phyloP scores from a whole-genome alignment of 805 yeast species.

The Yamadazyma tumulicola region DNA sequence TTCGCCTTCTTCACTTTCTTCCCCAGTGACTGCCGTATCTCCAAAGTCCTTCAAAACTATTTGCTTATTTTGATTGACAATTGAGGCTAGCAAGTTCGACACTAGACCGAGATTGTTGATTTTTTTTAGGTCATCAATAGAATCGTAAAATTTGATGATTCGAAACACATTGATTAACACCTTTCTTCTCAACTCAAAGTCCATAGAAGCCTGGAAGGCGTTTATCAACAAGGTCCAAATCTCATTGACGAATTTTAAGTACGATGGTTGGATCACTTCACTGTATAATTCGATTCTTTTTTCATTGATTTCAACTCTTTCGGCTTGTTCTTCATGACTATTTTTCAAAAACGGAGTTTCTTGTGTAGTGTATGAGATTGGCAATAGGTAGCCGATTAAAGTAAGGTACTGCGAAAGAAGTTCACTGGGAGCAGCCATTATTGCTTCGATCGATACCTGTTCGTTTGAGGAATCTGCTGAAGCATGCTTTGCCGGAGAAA shows the following conservation, averaged over 20 bases:
- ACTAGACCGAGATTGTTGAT: constrained; percentile 34
- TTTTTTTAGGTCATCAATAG: constrained; percentile 23
- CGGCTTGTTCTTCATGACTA: constrained; percentile 19
- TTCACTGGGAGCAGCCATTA: constrained; percentile 74
- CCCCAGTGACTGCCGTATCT: constrained; percentile 6
- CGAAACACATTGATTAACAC: constrained; percentile 53
- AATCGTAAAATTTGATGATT: constrained; percentile 40
- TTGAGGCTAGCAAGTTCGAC: constrained; percentile 53
- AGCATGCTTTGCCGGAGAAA: neutral
- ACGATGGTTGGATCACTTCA: constrained; percentile 18
- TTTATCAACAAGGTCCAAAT: constrained; percentile 54
- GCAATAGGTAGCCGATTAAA: constrained; percentile 56
- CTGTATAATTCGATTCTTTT: constrained; percentile 29
- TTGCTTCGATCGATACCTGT: constrained; percentile 55
- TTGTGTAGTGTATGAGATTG: constrained; percentile 34
- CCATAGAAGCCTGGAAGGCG: constrained; percentile 71
- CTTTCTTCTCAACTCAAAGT: constrained; percentile 57
- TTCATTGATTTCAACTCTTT: constrained; percentile 23
- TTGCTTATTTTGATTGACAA: constrained; percentile 51
- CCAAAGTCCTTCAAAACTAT: constrained; percentile 12
- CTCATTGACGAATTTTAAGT: constrained; percentile 38
- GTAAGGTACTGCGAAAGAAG: constrained; percentile 51
- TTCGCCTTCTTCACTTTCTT: constrained; percentile 2
- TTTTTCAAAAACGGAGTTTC: constrained; percentile 29
- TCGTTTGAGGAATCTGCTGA: neutral